A percentile compares a stretch with the other conserved stretches of the same genome.
Evolutionary conservation across 371 early-diverging fungal species (phyloP).

Genomic region (Smittium culicis): DNA sequence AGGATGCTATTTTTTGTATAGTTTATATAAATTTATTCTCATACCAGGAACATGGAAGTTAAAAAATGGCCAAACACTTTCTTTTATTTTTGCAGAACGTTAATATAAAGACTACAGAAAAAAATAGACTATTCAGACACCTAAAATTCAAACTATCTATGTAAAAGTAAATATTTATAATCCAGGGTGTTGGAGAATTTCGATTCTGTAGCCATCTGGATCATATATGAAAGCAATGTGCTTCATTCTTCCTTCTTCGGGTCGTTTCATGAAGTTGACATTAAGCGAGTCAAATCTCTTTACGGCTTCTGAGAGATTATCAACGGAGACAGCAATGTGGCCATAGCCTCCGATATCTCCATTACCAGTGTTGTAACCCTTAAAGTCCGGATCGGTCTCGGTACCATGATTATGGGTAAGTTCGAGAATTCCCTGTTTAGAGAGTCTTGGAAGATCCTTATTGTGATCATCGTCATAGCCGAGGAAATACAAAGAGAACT

Average conservation of each 20-base stretch:
- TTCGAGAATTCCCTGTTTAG: slow-evolving; percentile 62
- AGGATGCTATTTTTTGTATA: no score
- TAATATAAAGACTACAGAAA: no score
- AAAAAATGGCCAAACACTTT: no score
- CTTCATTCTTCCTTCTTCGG: slow-evolving; percentile 62
- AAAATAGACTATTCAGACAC: no score
- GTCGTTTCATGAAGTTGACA: slow-evolving; percentile 64
- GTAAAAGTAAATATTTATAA: no score
- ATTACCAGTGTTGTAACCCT: slow-evolving; percentile 61
- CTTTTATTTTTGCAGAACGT: no score
- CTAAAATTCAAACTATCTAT: no score
- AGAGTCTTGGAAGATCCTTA: slow-evolving; percentile 37
- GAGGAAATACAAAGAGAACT: slow-evolving; percentile 68
- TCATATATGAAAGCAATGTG: slow-evolving; percentile 75
- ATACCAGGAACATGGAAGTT: no score
- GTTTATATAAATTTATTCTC: no score
- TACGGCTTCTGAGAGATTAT: slow-evolving; percentile 63
- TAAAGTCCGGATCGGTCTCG: slow-evolving; percentile 49
- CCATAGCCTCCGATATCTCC: slow-evolving; percentile 62
- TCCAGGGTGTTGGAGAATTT: slow-evolving; percentile 16
- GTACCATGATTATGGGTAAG: slow-evolving; percentile 83
- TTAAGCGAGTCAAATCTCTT: slow-evolving; percentile 50
- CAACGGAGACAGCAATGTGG: slow-evolving; percentile 68
- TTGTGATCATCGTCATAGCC: slow-evolving; percentile 46
- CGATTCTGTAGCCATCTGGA: slow-evolving; percentile 80